Evolutionary conservation across 345 rosid species (phyloP).

Genomic region (Lumnitzera littorea): DNA sequence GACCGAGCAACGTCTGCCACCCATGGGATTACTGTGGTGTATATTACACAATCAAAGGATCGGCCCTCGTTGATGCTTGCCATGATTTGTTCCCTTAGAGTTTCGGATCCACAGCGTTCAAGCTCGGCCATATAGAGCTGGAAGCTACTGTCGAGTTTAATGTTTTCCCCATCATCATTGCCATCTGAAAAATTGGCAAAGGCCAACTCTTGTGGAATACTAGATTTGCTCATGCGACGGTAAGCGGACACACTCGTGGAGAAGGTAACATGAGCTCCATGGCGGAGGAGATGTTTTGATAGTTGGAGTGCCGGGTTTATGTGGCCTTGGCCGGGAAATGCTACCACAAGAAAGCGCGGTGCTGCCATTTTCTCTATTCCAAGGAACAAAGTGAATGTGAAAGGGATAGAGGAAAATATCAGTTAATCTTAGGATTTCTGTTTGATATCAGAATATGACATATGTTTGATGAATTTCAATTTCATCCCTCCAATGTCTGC

Average conservation of each 20-base stretch:
- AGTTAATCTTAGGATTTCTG: too few relatives aligned
- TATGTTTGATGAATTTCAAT: too few relatives aligned
- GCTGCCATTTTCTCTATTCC: too few relatives aligned
- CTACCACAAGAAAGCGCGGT: constrained; percentile 31
- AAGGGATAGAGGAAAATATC: too few relatives aligned
- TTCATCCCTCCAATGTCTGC: too few relatives aligned
- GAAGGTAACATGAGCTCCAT: constrained; percentile 41
- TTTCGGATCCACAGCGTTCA: constrained; percentile 7
- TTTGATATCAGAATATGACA: too few relatives aligned
- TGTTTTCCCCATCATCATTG: constrained; percentile 32
- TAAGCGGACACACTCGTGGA: constrained; percentile 25
- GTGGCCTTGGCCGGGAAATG: constrained; percentile 54
- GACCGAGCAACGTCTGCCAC: constrained; percentile 41
- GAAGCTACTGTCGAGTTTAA: constrained; percentile 14
- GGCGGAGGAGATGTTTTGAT: constrained; percentile 40
- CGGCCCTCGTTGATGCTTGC: background rate
- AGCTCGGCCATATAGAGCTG: constrained; percentile 8
- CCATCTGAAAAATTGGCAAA: constrained; percentile 47
- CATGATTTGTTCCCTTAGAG: constrained; percentile 16
- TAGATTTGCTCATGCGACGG: constrained; percentile 31
- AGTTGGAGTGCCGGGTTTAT: constrained; percentile 46
- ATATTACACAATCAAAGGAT: constrained; percentile 9
- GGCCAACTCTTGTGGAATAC: constrained; percentile 25
- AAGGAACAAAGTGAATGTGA: background rate
- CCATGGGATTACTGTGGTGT: constrained; percentile 23